Evolutionary conservation across 2,329 filamentous ascomycete species (phyloP).

Genomic region (Pseudocercospora pini-densiflorae): DNA sequence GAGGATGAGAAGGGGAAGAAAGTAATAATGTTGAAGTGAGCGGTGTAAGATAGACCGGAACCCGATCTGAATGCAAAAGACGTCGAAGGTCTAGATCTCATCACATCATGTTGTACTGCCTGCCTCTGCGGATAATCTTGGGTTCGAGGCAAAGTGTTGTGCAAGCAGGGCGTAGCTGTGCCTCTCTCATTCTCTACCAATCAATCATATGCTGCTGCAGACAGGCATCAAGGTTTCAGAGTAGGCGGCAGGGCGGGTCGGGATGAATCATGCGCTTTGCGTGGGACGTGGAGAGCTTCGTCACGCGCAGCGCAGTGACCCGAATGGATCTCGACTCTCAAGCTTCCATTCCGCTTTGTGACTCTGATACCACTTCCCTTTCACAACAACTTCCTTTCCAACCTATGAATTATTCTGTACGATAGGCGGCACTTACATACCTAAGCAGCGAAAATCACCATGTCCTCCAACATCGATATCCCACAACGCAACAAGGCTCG

Average conservation of each 20-base stretch:
- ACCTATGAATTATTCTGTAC: background rate
- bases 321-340: background rate
- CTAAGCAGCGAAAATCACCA: slow-evolving; percentile 37
- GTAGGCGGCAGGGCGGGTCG: background rate
- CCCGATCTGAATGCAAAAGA: background rate
- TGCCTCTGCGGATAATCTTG: background rate
- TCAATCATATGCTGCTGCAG: slow-evolving; percentile 2
- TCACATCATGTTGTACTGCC: background rate
- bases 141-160: background rate
- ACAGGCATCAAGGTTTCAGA: slow-evolving; percentile 5
- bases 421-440: background rate
- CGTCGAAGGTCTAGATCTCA: too few species aligned
- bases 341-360: background rate
- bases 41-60: background rate
- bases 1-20: background rate
- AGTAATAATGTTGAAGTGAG: background rate
- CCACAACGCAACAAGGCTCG: slow-evolving; percentile 55
- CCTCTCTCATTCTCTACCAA: background rate
- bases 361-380: background rate
- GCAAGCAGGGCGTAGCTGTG: background rate
- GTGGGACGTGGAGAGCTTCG: background rate
- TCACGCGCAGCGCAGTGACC: background rate
- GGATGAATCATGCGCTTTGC: slow-evolving; percentile 4
- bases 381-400: background rate
- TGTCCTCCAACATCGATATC: slow-evolving; percentile 74